Conservation (phyloP, 371 early-diverging fungal species). For the Mortierella sp. region DNA sequence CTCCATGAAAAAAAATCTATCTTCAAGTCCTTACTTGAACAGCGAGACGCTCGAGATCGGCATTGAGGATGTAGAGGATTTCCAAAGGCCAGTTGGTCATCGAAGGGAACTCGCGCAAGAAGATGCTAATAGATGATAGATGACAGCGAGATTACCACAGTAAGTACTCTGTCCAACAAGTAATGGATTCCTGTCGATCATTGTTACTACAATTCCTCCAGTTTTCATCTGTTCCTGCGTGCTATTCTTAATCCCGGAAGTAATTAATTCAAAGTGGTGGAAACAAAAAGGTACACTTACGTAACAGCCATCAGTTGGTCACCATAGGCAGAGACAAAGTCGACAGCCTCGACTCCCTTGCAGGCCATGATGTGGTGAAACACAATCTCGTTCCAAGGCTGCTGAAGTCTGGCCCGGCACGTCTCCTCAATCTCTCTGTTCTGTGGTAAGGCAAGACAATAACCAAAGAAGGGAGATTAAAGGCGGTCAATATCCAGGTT, state of each 20-base stretch:
- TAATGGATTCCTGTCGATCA: no score
- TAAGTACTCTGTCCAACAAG: not conserved
- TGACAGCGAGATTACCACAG: not conserved
- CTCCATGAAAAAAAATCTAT: no score
- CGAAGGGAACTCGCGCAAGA: constrained; percentile 61
- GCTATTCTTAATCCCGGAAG: not conserved
- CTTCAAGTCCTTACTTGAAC: constrained; percentile 38
- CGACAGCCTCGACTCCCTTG: constrained; percentile 44
- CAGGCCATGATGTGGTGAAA: constrained; percentile 63
- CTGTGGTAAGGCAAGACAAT: not conserved
- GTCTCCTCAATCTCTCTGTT: constrained; percentile 45
- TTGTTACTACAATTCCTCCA: no score
- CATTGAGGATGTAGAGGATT: constrained; percentile 67
- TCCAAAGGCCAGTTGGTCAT: constrained; percentile 67
- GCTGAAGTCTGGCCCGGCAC: constrained; percentile 46
- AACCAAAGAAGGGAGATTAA: no score
- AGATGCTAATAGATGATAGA: constrained; percentile 45
- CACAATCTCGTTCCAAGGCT: constrained; percentile 69
- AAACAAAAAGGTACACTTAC: constrained; percentile 56
- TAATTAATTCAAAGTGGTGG: constrained; percentile 3
- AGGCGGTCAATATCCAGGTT: no score
- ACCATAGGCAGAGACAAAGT: constrained; percentile 66
- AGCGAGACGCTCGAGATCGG: constrained; percentile 66
- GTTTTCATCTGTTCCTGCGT: no score
- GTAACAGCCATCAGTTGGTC: constrained; percentile 66